A percentile compares a stretch with the other conserved stretches of the same genome.
Conservation (phyloP, 164 flowering plant species). For the Macadamia tetraphylla region DNA sequence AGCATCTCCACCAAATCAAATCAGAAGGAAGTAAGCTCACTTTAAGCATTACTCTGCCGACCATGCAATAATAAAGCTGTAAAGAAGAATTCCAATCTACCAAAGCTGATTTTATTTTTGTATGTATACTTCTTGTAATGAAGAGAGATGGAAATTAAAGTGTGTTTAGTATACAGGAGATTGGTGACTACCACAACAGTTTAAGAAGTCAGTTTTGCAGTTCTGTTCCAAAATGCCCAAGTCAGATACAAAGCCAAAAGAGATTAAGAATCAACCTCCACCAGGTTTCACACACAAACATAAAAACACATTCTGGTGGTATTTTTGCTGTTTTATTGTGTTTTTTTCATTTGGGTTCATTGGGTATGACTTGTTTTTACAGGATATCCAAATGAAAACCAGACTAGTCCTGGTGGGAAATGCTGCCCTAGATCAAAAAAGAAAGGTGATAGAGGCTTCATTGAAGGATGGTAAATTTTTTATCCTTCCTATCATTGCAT, state of each 20-base stretch:
- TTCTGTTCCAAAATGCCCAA: background rate
- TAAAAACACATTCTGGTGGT: too few relatives aligned
- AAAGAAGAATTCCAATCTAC: too few relatives aligned
- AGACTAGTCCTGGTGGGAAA: background rate
- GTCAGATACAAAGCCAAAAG: background rate
- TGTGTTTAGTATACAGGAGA: too few relatives aligned
- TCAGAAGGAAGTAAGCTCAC: too few relatives aligned
- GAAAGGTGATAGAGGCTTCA: slow-evolving; percentile 1
- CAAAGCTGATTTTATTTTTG: too few relatives aligned
- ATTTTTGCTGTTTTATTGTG: too few relatives aligned
- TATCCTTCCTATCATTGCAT: background rate
- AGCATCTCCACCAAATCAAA: too few relatives aligned
- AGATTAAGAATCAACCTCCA: background rate
- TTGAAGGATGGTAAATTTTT: slow-evolving; percentile 1
- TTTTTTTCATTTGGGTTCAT: background rate
- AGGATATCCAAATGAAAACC: slow-evolving; percentile 5
- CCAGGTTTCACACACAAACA: background rate
- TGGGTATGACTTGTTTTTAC: background rate
- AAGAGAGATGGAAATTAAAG: background rate
- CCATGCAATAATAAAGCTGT: too few relatives aligned
- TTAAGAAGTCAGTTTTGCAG: background rate
- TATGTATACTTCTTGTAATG: too few relatives aligned
- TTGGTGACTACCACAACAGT: background rate
- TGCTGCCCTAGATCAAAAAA: background rate
- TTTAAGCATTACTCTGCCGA: too few relatives aligned